Evolutionary conservation across 768 basidiomycete species (phyloP).

Genomic region (Auricularia sp.): DNA sequence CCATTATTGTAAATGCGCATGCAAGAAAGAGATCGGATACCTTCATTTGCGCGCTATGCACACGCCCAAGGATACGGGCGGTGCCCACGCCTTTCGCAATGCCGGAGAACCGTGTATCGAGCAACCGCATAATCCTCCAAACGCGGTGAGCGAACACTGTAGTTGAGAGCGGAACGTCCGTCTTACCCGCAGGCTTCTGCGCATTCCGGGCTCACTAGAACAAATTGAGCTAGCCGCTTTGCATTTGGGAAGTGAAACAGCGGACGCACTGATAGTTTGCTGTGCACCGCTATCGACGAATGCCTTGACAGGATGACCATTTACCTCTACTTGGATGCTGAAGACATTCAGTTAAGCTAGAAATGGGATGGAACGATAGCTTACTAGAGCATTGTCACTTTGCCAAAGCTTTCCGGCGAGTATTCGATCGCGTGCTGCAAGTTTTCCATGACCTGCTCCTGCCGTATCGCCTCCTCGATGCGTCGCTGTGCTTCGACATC

Average conservation of each 20-base stretch:
- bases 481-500: conserved; percentile 84
- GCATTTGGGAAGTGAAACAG: not conserved
- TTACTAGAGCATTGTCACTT: conserved; percentile 95
- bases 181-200: conserved; percentile 84
- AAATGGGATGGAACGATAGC: conserved; percentile 19
- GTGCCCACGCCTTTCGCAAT: conserved; percentile 92
- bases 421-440: conserved; percentile 91
- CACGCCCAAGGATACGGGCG: conserved; percentile 85
- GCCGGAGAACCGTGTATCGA: conserved; percentile 81
- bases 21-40: conserved; percentile 71
- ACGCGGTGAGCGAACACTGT: conserved; percentile 1
- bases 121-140: conserved; percentile 78
- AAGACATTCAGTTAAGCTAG: not conserved
- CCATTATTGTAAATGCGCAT: conserved; percentile 92
- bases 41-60: conserved; percentile 90
- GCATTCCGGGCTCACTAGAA: conserved; percentile 78
- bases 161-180: conserved; percentile 6
- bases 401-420: conserved; percentile 85
- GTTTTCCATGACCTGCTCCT: conserved; percentile 85
- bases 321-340: conserved; percentile 88
- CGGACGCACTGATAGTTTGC: conserved; percentile 78
- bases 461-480: conserved; percentile 90
- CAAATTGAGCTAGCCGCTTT: not conserved
- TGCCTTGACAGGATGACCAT: conserved; percentile 81
- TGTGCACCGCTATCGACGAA: conserved; percentile 99